These are phyloP conservation scores for Leucocoprinus sp. DNA, from an alignment of 768 basidiomycete genomes.

Conservation along the genomic window DNA sequence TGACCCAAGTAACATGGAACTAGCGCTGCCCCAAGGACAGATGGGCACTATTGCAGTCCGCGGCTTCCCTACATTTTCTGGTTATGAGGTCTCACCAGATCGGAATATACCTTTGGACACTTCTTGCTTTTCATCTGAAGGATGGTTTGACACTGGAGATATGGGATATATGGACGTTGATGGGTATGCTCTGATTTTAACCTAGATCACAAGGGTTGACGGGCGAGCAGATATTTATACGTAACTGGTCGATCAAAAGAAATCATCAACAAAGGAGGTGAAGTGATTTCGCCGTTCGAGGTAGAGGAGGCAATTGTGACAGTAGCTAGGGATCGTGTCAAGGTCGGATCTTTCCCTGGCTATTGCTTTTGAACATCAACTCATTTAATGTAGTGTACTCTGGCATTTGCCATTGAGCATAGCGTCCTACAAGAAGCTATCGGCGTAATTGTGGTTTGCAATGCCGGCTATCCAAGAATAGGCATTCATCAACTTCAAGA, in stretches of 20 bases:
- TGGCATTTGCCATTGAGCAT: slow-evolving; percentile 39
- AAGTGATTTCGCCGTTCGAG: slow-evolving; percentile 55
- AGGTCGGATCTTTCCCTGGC: slow-evolving; percentile 19
- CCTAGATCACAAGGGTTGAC: not conserved
- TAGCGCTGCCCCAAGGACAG: slow-evolving; percentile 28
- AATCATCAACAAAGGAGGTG: slow-evolving; percentile 52
- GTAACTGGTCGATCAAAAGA: slow-evolving; percentile 55
- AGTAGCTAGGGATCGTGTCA: slow-evolving; percentile 31
- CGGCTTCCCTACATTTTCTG: slow-evolving; percentile 44
- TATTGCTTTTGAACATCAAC: not conserved
- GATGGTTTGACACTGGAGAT: slow-evolving; percentile 48
- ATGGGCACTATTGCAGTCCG: slow-evolving; percentile 48
- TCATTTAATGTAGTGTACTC: slow-evolving; percentile 20
- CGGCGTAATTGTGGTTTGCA: slow-evolving; percentile 34
- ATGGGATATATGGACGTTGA: slow-evolving; percentile 39
- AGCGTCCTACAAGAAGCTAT: slow-evolving; percentile 41
- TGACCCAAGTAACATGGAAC: slow-evolving; percentile 26
- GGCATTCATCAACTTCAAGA: slow-evolving; percentile 35
- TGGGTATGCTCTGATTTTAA: slow-evolving; percentile 22
- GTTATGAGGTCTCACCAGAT: slow-evolving; percentile 40
- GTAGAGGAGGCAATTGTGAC: slow-evolving; percentile 47
- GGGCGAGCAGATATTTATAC: slow-evolving; percentile 27
- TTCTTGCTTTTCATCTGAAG: slow-evolving; percentile 38
- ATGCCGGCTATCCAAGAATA: slow-evolving; percentile 25
- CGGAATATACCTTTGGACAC: slow-evolving; percentile 33